Evolutionary conservation across 805 yeast genomes (phyloP), one percentile per base, ranked within the genome.

Genomic region (Cyberlindnera euphorbiae): DNA sequence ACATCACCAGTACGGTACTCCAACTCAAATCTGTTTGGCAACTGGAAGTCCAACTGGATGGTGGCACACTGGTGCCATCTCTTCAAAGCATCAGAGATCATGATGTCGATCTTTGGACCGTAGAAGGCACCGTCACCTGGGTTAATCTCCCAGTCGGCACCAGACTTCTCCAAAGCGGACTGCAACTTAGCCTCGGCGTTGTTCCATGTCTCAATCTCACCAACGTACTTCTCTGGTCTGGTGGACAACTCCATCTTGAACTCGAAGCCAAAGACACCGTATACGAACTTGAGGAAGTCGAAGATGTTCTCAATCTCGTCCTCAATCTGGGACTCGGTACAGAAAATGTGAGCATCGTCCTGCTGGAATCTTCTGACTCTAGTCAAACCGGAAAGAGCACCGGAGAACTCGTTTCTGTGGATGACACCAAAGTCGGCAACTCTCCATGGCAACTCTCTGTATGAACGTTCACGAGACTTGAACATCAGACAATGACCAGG

Each of bases 61-160:
- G 98, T 93, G 44, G 98, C 98, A 75, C 97, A 90, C 69, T 93
- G 98, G 69, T 85, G 93, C 95, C 96, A 87, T 80, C 97, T 84
- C 59, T 76, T 78, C 60, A 88, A 73, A 31, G 97, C 96, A 63
- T 93, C 98, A 48, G 89, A 77, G 56, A 93, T 85, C 84, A 81
- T 82, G 56, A 93, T 86, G 68, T 90, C 98, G 60, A 90, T 93
- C 79, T 90, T 90, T 56, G 94, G 94, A 54, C 94, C 94, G 59
- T 84, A 84, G 74, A 84, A 84, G 30, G 94, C 98, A 69, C 98
- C 98, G 64, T 93, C 98, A 56, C 95, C 97, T 35, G 87, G 86
- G 65, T 93, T 93, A 49, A 93, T 62, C 66, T 85, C 95, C 97
- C 97, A 93, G 40, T 77, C 69, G 48, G 87, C 89, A 52, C 93